These are phyloP conservation scores for Spiraea crenata DNA, from an alignment of 331 rosid species.

Conservation along the genomic window DNA sequence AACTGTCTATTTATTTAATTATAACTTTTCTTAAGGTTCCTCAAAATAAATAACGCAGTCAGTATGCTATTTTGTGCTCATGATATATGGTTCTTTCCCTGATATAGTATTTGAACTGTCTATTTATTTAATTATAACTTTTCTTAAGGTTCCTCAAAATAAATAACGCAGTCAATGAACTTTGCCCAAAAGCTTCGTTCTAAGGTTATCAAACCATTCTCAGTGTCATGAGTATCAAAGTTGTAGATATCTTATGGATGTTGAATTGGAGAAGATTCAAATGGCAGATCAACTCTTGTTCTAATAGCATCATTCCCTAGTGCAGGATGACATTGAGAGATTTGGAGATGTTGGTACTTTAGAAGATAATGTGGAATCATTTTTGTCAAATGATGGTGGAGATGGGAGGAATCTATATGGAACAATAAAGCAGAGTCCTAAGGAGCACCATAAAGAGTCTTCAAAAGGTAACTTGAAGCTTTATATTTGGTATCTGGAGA, in stretches of 20 bases:
- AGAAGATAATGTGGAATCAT: constrained; percentile 88
- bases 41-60: background rate
- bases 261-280: background rate
- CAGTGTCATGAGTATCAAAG: background rate
- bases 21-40: background rate
- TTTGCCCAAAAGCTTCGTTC: background rate
- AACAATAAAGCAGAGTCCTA: constrained; percentile 50
- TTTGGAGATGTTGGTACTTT: constrained; percentile 88
- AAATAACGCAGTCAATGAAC: background rate
- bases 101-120: background rate
- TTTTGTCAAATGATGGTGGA: constrained; percentile 82
- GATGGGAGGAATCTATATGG: constrained; percentile 76
- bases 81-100: background rate
- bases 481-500: background rate
- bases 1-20: constrained; percentile 1
- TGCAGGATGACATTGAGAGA: constrained; percentile 88
- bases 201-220: background rate
- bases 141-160: background rate
- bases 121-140: background rate
- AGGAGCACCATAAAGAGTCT: constrained; percentile 67
- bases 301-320: constrained; percentile 23
- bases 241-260: constrained; percentile 17
- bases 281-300: background rate
- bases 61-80: background rate
- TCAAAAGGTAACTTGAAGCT: constrained; percentile 58